Evolutionary conservation across 116 monocot genomes (phyloP).

Genomic region (Zostera marina): DNA sequence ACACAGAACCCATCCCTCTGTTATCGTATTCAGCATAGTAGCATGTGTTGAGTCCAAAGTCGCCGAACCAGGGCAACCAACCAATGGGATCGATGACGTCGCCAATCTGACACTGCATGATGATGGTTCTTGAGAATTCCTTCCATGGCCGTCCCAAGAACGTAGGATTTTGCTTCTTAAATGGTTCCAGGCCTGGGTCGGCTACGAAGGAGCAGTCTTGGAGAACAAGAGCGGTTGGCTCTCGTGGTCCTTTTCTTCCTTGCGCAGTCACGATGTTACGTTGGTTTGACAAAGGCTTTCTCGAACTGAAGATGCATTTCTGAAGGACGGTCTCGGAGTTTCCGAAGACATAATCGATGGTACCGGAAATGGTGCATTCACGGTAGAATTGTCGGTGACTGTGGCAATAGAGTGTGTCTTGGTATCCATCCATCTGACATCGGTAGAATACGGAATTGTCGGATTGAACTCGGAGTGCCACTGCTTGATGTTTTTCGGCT

Average conservation of each 20-base stretch:
- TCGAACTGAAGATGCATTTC: slow-evolving; percentile 41
- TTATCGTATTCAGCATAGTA: slow-evolving; percentile 60
- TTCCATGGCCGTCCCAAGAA: slow-evolving; percentile 92
- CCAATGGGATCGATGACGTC: slow-evolving; percentile 46
- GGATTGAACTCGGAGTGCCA: slow-evolving; percentile 56
- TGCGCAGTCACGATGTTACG: slow-evolving; percentile 65
- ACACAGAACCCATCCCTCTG: slow-evolving; percentile 40
- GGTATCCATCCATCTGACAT: slow-evolving; percentile 63
- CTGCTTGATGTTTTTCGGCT: slow-evolving; percentile 80
- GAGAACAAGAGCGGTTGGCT: slow-evolving; percentile 38
- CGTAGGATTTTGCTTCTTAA: slow-evolving; percentile 9
- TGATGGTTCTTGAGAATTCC: slow-evolving; percentile 58
- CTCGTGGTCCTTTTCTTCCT: slow-evolving; percentile 36
- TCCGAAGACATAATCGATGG: slow-evolving; percentile 89
- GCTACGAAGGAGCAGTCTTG: slow-evolving; percentile 71
- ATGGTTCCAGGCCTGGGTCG: slow-evolving; percentile 18
- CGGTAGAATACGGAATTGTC: slow-evolving; percentile 73
- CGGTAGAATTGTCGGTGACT: slow-evolving; percentile 78
- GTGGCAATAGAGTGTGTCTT: slow-evolving; percentile 83
- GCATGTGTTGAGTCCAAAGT: slow-evolving; percentile 43
- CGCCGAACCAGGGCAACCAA: slow-evolving; percentile 61
- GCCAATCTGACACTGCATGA: slow-evolving; percentile 15
- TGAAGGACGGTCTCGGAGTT: slow-evolving; percentile 49
- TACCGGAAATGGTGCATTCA: slow-evolving; percentile 71
- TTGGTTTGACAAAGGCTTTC: slow-evolving; percentile 68